phyloP scores from a whole-genome alignment of 2,329 filamentous ascomycete species.

The Penicillium sp. region DNA sequence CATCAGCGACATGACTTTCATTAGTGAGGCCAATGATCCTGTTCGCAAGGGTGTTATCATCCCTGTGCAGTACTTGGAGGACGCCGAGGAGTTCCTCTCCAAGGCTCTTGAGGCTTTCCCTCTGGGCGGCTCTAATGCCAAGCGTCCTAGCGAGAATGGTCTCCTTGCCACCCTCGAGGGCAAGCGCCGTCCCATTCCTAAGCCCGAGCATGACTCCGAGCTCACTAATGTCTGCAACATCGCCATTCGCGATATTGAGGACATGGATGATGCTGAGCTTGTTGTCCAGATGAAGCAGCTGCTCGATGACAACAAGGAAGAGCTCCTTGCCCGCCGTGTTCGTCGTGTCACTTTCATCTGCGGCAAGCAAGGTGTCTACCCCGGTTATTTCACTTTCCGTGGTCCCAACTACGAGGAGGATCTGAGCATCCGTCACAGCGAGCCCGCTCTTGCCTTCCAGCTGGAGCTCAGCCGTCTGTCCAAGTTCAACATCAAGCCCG shows the following conservation, averaged over 20 bases:
- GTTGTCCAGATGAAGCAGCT: constrained; percentile 72
- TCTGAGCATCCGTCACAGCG: constrained; percentile 91
- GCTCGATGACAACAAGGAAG: constrained; percentile 76
- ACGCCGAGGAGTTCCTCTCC: constrained; percentile 80
- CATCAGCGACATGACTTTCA: constrained; percentile 90
- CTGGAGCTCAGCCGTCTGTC: constrained; percentile 89
- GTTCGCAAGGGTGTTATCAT: constrained; percentile 90
- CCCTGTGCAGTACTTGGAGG: constrained; percentile 88
- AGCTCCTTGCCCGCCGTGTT: constrained; percentile 76
- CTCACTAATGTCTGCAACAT: constrained; percentile 91
- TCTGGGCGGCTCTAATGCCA: constrained; percentile 54
- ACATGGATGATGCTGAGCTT: constrained; percentile 76
- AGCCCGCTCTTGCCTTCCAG: constrained; percentile 97
- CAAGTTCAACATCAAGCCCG: constrained; percentile 97
- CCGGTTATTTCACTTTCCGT: constrained; percentile 97
- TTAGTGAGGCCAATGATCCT: constrained; percentile 68
- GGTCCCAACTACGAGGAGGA: constrained; percentile 88
- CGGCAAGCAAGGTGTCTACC: constrained; percentile 90
- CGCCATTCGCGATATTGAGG: constrained; percentile 84
- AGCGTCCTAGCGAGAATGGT: constrained; percentile 56
- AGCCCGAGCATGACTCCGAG: constrained; percentile 66
- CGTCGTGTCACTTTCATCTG: constrained; percentile 95
- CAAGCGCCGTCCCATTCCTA: constrained; percentile 62
- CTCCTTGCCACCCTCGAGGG: constrained; percentile 71
- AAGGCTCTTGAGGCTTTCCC: constrained; percentile 85